phyloP scores from a whole-genome alignment of 139 green algal genomes.

The Gonium pectorale region DNA sequence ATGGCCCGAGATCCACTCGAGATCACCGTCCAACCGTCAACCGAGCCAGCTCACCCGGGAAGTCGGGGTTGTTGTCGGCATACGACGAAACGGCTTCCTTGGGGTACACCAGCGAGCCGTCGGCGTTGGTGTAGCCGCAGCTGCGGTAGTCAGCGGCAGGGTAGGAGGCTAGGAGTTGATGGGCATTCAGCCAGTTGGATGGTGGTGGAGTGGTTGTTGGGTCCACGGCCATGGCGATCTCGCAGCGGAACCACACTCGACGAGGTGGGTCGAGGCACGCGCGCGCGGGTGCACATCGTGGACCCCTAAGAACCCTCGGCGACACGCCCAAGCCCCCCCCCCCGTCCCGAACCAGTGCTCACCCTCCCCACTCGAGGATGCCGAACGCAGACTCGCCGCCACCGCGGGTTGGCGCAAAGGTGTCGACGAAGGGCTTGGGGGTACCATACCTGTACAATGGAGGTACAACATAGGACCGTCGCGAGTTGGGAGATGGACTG shows the following conservation, averaged over 20 bases:
- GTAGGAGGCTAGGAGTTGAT: no score
- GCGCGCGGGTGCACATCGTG: no score
- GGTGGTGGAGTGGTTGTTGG: no score
- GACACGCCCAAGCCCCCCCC: no score
- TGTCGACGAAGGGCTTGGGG: slow-evolving; percentile 33
- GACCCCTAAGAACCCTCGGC: no score
- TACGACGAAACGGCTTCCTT: not conserved
- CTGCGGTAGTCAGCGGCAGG: no score
- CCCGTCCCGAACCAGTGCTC: not conserved
- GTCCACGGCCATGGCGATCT: no score
- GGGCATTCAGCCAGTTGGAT: no score
- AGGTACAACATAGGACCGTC: no score
- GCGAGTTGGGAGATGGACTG: no score
- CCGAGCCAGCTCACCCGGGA: not conserved
- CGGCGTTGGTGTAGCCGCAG: slow-evolving; percentile 46
- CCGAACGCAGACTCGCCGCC: slow-evolving; percentile 36
- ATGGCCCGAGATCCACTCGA: not conserved
- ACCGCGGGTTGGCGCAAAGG: slow-evolving; percentile 1
- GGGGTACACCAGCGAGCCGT: slow-evolving; percentile 16
- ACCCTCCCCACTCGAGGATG: slow-evolving; percentile 49
- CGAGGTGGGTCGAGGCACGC: no score
- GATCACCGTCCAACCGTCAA: not conserved
- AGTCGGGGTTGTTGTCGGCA: slow-evolving; percentile 41
- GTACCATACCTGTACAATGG: slow-evolving; percentile 42
- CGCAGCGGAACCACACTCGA: no score